Evolutionary conservation across 139 green algal genomes (phyloP).

Genomic region (Astrephomene gubernaculifera): DNA sequence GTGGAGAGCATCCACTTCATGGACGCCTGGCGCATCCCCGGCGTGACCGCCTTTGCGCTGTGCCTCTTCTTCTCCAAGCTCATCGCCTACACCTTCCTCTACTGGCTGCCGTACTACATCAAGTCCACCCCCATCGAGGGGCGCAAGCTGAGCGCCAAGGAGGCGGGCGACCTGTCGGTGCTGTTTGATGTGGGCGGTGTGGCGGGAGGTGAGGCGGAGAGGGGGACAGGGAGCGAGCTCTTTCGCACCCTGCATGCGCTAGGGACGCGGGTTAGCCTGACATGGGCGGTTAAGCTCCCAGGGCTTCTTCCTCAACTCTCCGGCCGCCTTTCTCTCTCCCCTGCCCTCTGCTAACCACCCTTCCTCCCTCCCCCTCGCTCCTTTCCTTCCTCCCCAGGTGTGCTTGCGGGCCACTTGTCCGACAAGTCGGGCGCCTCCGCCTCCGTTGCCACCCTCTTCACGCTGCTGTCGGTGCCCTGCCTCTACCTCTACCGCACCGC

Average conservation of each 20-base stretch:
- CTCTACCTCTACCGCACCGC: constrained; percentile 87
- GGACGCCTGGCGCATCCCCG: constrained; percentile 91
- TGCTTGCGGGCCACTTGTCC: constrained; percentile 89
- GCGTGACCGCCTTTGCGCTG: constrained; percentile 89
- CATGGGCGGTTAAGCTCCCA: too few relatives aligned
- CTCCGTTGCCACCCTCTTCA: constrained; percentile 81
- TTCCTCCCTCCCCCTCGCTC: too few relatives aligned
- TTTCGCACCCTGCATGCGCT: too few relatives aligned
- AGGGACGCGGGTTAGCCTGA: too few relatives aligned
- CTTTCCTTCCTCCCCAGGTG: constrained; percentile 50
- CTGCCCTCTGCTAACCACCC: too few relatives aligned
- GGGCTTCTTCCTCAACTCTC: too few relatives aligned
- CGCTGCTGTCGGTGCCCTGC: constrained; percentile 82
- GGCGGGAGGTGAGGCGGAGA: constrained; percentile 52
- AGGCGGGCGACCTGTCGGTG: constrained; percentile 86
- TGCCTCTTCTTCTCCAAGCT: constrained; percentile 98
- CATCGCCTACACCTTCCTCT: constrained; percentile 98
- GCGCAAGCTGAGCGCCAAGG: constrained; percentile 69
- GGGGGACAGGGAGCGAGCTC: neutral
- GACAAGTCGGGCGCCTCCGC: constrained; percentile 81
- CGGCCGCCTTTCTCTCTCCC: too few relatives aligned
- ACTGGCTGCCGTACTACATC: constrained; percentile 99
- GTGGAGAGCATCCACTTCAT: constrained; percentile 75
- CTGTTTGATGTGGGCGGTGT: constrained; percentile 97
- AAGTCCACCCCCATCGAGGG: constrained; percentile 80